Base-by-base conservation (phyloP, 2,329 filamentous ascomycete species). In the Arthroderma uncinatum region DNA sequence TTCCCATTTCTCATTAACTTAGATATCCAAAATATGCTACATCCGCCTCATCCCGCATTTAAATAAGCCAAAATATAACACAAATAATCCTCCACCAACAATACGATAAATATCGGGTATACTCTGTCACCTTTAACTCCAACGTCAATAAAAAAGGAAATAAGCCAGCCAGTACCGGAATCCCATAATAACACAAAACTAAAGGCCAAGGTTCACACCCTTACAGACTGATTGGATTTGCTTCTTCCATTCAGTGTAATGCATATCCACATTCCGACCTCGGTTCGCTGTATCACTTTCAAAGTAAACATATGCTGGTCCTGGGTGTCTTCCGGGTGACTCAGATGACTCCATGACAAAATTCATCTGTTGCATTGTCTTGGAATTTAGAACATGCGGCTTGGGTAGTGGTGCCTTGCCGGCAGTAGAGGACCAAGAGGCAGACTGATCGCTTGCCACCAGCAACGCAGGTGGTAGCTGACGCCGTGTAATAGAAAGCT, bases 261-360 rank as follows among this genome's bases (percentile, higher is more conserved):
- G 61, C 28, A 66, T 63, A 57, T 71, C 73, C 14, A 61, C 59
- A 12, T 63, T 62, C 2, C 40, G 19, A 66, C 68, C 71, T 54
- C 63, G 64, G 12, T 67, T 66, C 1, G 68, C 65, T 2, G 62
- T 62, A 53, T 72, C 68, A 57, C 65, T 66, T 23, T 73, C 68
- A 58, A 74, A 74, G 57, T 69, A 71, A 3, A 74, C 70, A 64
- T 74, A 74, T 1, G 66, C 71, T 64, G 16, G 66, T 63, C 36
- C 36, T 28, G 53, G 53, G 9, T 42, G 21, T 12, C 53, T 40
- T n/a, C 53, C 53, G n/a, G 50, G 36, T 7, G 50, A 53, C n/a
- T 53, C 53, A 21, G 53, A 40, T 9, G 53, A 55, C 21, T 53
- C 50, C 50, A 53, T 53, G 5, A 59, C 55, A 37, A 44, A 54